Base-by-base conservation (phyloP, 441 rosid genomes). In the Aquilaria agallochum region DNA sequence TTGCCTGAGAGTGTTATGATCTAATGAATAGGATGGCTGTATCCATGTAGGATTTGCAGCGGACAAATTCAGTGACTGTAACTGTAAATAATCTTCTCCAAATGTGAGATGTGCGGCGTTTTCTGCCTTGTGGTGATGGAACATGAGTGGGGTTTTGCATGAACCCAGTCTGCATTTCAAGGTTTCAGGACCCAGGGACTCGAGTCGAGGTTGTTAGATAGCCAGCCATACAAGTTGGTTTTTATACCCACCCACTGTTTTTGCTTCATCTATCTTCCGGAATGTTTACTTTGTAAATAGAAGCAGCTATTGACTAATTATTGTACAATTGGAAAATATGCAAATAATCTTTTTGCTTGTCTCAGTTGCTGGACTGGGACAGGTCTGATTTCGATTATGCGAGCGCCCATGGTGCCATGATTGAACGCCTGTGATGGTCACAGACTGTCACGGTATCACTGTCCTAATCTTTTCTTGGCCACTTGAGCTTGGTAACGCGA, bases 11-110 rank as follows among this genome's bases (percentile, higher is more conserved):
- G 42, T 20, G 42, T 4, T 33, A 52, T 34, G 13, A 11, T 11
- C 53, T 50, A 7, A 20, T 5, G 50, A 60, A 58, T 15, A 53
- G 55, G 49, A 33, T 50, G 63, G 51, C 66, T 47, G 20, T 11
- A 64, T 63, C 36, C 63, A 60, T 74, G 82, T 88, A 82, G 90
- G 93, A 84, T 71, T 72, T 95, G 86, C 99, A 86, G 86, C 81
- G 85, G 69, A 91, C 99, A 61, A 86, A 91, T 75, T 95, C 99
- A 31, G 97, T 78, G 42, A 74, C 90, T 53, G 86, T 87, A 33
- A 91, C 97, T 63, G 97, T 95, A 82, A 91, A 95, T 83, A 95
- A 95, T 76, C 99, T 91, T 76, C 99, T 91, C 66, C 99, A 95
- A 76, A 91, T 84, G 87, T 91, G 78, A 87, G 59, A 72, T 59